Evolutionary conservation across 805 yeast genomes (phyloP).

Genomic region (Hanseniaspora vineae): DNA sequence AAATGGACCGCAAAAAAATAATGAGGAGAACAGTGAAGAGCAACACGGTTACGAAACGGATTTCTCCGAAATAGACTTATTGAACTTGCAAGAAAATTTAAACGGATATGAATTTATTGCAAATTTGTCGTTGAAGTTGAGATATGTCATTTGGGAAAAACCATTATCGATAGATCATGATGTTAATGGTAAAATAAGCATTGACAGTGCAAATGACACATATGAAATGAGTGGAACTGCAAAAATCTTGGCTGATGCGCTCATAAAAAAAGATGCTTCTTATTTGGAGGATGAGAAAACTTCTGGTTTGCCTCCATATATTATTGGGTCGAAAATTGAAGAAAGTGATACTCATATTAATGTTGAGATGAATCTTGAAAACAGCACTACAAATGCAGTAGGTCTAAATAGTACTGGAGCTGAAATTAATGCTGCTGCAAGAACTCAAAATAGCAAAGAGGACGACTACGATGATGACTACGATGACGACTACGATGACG

Average conservation of each 20-base stretch:
- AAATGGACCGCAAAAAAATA: not conserved
- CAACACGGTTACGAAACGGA: constrained; percentile 15
- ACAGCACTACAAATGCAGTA: constrained; percentile 5
- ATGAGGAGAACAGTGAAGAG: constrained; percentile 1
- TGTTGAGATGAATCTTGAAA: constrained; percentile 2
- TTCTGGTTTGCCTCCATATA: not conserved
- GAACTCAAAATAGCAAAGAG: constrained; percentile 10
- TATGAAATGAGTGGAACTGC: not conserved
- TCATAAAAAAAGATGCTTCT: constrained; percentile 10
- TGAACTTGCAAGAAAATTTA: constrained; percentile 27
- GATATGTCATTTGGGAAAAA: constrained; percentile 62
- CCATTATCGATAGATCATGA: constrained; percentile 27
- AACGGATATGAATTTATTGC: constrained; percentile 36
- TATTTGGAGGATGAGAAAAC: constrained; percentile 1
- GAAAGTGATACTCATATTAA: too few species aligned
- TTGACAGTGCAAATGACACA: not conserved
- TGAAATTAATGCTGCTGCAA: constrained; percentile 1
- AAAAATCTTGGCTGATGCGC: not conserved
- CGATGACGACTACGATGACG: constrained; percentile 15
- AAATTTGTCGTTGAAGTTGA: constrained; percentile 46
- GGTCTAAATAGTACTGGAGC: not conserved
- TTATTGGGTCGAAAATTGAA: constrained; percentile 9
- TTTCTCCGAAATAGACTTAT: constrained; percentile 28
- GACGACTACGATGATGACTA: constrained; percentile 25
- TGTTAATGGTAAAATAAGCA: constrained; percentile 20